Base-by-base conservation (phyloP, 73 alveolate genomes). In the Paramecium tetraurelia region DNA sequence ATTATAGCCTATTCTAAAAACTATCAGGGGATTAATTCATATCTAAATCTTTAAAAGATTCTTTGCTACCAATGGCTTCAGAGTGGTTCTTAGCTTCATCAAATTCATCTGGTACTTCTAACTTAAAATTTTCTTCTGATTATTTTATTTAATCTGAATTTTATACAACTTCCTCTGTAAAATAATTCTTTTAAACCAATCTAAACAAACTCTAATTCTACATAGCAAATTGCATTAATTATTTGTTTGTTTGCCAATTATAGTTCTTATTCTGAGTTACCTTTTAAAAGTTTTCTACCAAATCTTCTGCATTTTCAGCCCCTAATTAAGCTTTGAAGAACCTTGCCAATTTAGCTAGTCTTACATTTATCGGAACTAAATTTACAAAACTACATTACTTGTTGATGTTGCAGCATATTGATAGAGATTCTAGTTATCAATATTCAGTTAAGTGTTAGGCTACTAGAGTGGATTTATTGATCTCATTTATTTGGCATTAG, bases 321-420 rank as follows among this genome's bases (percentile, higher is more conserved):
- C 72, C 57, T 18, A 46, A 22, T 22, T 80, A 80, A 18, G 90
- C 70, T 31, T 41, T 80, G n/a, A 80, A 80, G 43, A 80, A 80
- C 20, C 90, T 40, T 22, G 90, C 22, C 24, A 44, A 43, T 80
- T 80, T 80, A 44, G 90, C 70, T 16, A 80, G 12, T 44, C 90
- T 43, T 21, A 27, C 72, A 31, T 16, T 41, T 10, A 80, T 80
- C 4, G 90, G 90, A 12, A 80, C 90, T 80, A 44, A 20, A 21
- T n/a, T 44, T 2, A 22, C 2, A 11, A 11, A 41, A 44, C 12
- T 80, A 16, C 12, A 8, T 12, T 40, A 24, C 75, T 80, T 27
- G 70, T 7, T 20, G 90, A 80, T 38, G 43, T 44, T 14, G 87
- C 87, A 18, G 87, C 58, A 75, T 35, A 35, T 38, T 75, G 20